Evolutionary conservation across 2,329 filamentous ascomycete species (phyloP).

Genomic region (Phyllosticta paracitricarpa): DNA sequence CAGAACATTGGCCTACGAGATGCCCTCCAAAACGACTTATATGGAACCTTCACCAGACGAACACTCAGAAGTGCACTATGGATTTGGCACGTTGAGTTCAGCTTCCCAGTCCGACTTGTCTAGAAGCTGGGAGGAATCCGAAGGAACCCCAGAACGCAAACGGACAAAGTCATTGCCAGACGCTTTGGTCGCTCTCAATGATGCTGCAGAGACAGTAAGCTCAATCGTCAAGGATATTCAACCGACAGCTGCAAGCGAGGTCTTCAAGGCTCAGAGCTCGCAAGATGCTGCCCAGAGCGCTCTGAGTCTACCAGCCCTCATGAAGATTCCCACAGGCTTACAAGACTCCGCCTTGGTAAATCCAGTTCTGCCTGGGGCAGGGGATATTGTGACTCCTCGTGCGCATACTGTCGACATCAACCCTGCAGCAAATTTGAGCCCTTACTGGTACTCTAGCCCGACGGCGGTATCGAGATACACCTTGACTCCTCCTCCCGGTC

Average conservation of each 20-base stretch:
- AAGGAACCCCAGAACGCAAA: background rate
- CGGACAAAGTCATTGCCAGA: background rate
- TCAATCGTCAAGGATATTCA: background rate
- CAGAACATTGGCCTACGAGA: background rate
- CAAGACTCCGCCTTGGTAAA: background rate
- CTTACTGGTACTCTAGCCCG: background rate
- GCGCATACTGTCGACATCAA: background rate
- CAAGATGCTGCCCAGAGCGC: background rate
- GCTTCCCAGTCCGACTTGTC: background rate
- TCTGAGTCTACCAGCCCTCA: background rate
- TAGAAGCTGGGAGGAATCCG: background rate
- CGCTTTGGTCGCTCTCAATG: background rate
- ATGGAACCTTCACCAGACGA: background rate
- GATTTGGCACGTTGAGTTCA: background rate
- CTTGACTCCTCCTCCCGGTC: background rate
- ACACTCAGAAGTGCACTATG: background rate
- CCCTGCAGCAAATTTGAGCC: background rate
- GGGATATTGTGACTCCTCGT: background rate
- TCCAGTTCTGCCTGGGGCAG: background rate
- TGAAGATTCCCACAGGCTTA: background rate
- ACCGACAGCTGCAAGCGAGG: background rate
- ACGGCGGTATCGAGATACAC: background rate
- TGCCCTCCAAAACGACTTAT: background rate
- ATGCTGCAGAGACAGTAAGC: background rate
- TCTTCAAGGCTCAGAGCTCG: background rate